Conservation (phyloP, 2,329 filamentous ascomycete genomes). For the Lachnellula cervina region DNA sequence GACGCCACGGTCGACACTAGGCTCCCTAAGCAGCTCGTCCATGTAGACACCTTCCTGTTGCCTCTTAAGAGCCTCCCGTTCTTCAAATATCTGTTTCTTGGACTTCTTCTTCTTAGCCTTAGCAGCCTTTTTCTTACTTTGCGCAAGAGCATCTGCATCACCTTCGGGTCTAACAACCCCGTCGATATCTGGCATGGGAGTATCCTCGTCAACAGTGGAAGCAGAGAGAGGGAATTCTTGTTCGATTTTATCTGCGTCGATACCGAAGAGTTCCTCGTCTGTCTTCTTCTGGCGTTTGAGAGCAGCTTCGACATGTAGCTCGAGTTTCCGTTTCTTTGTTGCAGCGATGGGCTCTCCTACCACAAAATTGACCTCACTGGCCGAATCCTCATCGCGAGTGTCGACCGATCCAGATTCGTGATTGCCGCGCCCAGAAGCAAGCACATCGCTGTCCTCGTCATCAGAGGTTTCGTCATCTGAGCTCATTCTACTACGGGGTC, state of each 20-base stretch:
- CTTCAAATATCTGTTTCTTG: constrained; percentile 71
- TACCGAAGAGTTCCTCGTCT: constrained; percentile 72
- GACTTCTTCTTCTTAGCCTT: constrained; percentile 63
- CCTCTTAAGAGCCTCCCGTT: constrained; percentile 56
- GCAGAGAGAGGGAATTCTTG: constrained; percentile 41
- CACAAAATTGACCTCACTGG: constrained; percentile 69
- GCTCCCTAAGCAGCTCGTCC: constrained; percentile 37
- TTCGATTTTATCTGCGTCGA: constrained; percentile 52
- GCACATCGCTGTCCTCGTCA: constrained; percentile 26
- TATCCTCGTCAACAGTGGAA: constrained; percentile 41
- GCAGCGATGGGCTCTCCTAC: constrained; percentile 50
- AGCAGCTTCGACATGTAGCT: constrained; percentile 61
- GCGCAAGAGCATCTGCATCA: constrained; percentile 38
- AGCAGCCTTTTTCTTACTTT: constrained; percentile 53
- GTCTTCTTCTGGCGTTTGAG: constrained; percentile 77
- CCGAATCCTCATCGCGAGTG: constrained; percentile 55
- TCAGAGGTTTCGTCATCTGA: constrained; percentile 48
- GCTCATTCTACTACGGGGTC: constrained; percentile 70
- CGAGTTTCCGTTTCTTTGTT: constrained; percentile 69
- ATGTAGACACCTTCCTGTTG: constrained; percentile 44
- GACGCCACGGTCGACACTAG: constrained; percentile 33
- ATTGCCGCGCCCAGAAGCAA: constrained; percentile 11
- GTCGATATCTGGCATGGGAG: constrained; percentile 44
- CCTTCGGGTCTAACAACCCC: constrained; percentile 46
- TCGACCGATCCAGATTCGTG: constrained; percentile 35